phyloP scores from a whole-genome alignment of 2,329 filamentous ascomycete genomes.

The Colletotrichum tofieldiae region DNA sequence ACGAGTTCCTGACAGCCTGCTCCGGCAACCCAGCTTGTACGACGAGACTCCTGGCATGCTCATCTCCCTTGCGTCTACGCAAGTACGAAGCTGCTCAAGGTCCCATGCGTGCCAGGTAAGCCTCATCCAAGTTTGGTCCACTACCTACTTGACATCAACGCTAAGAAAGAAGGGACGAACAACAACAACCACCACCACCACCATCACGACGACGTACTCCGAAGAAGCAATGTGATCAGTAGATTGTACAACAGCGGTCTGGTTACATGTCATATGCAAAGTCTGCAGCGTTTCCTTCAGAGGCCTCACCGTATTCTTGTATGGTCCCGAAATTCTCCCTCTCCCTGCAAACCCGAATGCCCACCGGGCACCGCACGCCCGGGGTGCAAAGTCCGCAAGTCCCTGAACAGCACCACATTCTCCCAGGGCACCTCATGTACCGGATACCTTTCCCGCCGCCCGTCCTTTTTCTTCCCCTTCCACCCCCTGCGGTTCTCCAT shows the following conservation, averaged over 20 bases:
- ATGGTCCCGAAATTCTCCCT: constrained; percentile 12
- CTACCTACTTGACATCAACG: constrained; percentile 5
- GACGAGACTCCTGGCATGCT: constrained; percentile 30
- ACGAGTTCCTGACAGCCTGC: background rate
- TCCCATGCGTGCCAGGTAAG: constrained; percentile 21
- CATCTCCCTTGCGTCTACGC: constrained; percentile 35
- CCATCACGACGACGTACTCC: background rate
- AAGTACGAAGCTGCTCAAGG: constrained; percentile 17
- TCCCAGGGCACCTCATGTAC: constrained; percentile 6
- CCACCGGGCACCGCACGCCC: constrained; percentile 25
- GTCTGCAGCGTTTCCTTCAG: background rate
- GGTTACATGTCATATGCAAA: background rate
- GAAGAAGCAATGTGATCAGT: constrained; percentile 3
- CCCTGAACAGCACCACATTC: constrained; percentile 28
- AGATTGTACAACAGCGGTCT: background rate
- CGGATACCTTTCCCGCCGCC: constrained; percentile 4
- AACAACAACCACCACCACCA: background rate
- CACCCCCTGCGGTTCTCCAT: constrained; percentile 41
- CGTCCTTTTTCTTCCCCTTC: constrained; percentile 19
- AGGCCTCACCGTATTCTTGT: background rate
- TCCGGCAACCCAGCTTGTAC: constrained; percentile 2
- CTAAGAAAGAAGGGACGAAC: constrained; percentile 31
- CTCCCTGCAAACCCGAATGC: constrained; percentile 16
- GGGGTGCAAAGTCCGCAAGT: constrained; percentile 24
- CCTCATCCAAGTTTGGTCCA: constrained; percentile 35